A percentile compares a stretch with the other conserved stretches of the same genome.
These are phyloP conservation scores for Penicillium bialowiezense DNA, from an alignment of 495 filamentous ascomycete species.

Conservation along the genomic window DNA sequence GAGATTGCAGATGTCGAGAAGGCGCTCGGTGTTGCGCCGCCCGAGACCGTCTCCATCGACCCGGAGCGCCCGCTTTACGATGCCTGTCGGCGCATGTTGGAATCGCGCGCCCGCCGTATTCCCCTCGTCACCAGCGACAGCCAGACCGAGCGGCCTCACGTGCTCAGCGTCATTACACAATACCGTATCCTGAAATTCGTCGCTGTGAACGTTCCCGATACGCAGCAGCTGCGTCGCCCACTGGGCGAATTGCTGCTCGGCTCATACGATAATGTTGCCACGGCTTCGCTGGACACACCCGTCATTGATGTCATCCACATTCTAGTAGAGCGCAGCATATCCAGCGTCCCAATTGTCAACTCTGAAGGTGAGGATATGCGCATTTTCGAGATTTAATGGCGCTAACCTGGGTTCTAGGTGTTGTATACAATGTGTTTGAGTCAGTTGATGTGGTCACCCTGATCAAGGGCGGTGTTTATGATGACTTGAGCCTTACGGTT, in stretches of 20 bases:
- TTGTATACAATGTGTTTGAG: constrained; percentile 94
- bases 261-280: constrained; percentile 75
- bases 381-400: neutral
- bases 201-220: constrained; percentile 92
- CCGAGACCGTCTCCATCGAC: constrained; percentile 94
- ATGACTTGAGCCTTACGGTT: constrained; percentile 81
- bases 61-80: constrained; percentile 88
- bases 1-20: constrained; percentile 76
- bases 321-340: constrained; percentile 89
- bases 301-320: constrained; percentile 96
- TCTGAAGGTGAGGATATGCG: constrained; percentile 54
- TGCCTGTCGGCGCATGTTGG: constrained; percentile 90
- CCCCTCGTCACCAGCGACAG: constrained; percentile 93
- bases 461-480: constrained; percentile 90
- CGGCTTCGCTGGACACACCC: constrained; percentile 85
- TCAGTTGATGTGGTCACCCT: constrained; percentile 95
- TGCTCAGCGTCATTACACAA: constrained; percentile 95
- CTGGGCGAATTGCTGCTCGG: constrained; percentile 83
- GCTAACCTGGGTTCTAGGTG: constrained; percentile 38
- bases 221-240: constrained; percentile 83
- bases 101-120: constrained; percentile 88
- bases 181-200: constrained; percentile 99
- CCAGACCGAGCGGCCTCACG: constrained; percentile 88
- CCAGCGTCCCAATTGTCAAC: constrained; percentile 91
- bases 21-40: constrained; percentile 83